phyloP scores from a whole-genome alignment of 257 asterid species.

The Orobanche coerulescens region DNA sequence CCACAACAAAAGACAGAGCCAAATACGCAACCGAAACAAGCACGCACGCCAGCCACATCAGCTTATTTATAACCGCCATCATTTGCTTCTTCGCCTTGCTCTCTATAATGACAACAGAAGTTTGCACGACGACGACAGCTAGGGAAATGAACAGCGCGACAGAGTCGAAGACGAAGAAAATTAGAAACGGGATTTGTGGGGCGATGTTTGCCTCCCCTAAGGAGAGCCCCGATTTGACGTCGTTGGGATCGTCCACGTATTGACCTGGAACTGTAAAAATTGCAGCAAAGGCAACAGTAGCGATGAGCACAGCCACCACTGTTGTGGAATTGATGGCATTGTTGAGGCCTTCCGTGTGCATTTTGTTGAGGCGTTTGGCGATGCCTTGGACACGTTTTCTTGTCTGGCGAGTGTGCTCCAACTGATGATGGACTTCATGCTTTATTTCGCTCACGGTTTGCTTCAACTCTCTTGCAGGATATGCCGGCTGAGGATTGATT shows the following conservation, averaged over 20 bases:
- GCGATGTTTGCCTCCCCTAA: constrained; percentile 46
- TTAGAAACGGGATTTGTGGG: constrained; percentile 25
- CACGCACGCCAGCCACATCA: constrained; percentile 50
- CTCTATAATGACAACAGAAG: constrained; percentile 44
- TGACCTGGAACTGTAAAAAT: constrained; percentile 47
- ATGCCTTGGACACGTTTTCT: constrained; percentile 38
- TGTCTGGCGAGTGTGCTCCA: constrained; percentile 46
- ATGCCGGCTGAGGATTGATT: constrained; percentile 22
- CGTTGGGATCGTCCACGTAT: constrained; percentile 29
- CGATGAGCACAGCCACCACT: constrained; percentile 50
- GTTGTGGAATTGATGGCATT: constrained; percentile 52
- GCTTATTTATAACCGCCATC: constrained; percentile 52
- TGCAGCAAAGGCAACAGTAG: constrained; percentile 50
- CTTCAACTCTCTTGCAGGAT: constrained; percentile 34
- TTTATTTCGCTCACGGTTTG: constrained; percentile 49
- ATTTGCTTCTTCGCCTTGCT: constrained; percentile 49
- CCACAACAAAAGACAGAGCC: constrained; percentile 43
- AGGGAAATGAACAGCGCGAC: constrained; percentile 40
- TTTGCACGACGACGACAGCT: constrained; percentile 54
- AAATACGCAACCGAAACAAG: constrained; percentile 39
- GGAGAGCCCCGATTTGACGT: constrained; percentile 23
- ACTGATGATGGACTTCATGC: constrained; percentile 45
- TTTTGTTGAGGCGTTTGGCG: constrained; percentile 38
- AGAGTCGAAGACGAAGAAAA: constrained; percentile 46
- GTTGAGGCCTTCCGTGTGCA: constrained; percentile 51